Base-by-base conservation (phyloP, 1,139 yeast species). In the Williopsis jadinii region DNA sequence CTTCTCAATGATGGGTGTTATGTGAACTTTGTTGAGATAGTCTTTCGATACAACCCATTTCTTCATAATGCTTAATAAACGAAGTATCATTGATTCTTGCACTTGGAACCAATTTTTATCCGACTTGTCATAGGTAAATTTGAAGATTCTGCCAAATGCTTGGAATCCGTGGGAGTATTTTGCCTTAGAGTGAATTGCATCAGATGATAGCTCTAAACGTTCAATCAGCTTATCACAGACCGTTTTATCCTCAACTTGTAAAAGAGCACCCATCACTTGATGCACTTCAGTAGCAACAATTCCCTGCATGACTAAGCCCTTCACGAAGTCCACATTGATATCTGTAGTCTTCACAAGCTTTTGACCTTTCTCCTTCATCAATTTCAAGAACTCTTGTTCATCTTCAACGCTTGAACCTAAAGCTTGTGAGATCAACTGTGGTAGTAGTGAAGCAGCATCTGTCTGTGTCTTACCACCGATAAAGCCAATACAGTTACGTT, bases 401-500 rank as follows among this genome's bases (percentile, higher is more conserved):
- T 66, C 67, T 2, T 77, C 72, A n/a, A 72, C 65, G 19, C 79
- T 75, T 9, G 90, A 82, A 9, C 95, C 96, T 38, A 92, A 69
- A 0, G 96, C 97, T 47, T 85, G 95, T 10, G 94, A 79, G 32
- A 84, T 73, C 30, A 80, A 76, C 51, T 86, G 94, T 1, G 97
- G 96, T 41, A 92, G 69, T 48, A 86, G 67, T 36, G 85, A 72
- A 3, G 92, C 90, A 27, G 92, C 86, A 53, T 86, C 95, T 2
- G 97, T 88, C 65, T 92, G 97, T 3, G 95, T 88, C 62, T 88
- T 90, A 36, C 98, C 97, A 49, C 98, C 98, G 70, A 92, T 77
- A 49, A 84, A 80, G 29, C 96, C 95, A 36, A 87, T 73, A 71
- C 98, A 92, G 62, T 86, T 90, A 26, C 84, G 73, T 50, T 90